Conservation (phyloP, 257 asterid genomes). For the Solanum ossicruentum region DNA sequence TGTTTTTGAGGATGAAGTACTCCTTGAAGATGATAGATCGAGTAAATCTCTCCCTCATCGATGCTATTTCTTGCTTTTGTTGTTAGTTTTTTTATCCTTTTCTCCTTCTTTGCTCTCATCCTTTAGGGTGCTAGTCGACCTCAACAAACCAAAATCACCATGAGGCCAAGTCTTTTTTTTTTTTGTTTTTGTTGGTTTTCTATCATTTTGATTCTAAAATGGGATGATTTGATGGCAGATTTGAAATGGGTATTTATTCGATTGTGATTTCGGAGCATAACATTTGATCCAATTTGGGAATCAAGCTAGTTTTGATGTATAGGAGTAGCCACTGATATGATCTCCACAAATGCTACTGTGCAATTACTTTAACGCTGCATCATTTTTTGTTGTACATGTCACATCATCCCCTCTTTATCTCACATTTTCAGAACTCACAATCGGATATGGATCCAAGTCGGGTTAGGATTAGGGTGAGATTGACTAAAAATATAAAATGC, state of each 20-base stretch:
- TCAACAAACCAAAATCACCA: slow-evolving; percentile 63
- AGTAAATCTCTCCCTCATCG: slow-evolving; percentile 46
- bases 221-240: neutral
- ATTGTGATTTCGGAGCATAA: slow-evolving; percentile 43
- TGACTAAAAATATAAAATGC: too few species aligned
- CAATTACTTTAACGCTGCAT: slow-evolving; percentile 52
- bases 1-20: slow-evolving; percentile 84
- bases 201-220: neutral
- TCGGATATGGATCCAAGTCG: slow-evolving; percentile 35
- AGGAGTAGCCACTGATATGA: slow-evolving; percentile 80
- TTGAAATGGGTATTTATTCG: neutral
- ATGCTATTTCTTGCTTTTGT: slow-evolving; percentile 59
- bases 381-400: slow-evolving; percentile 82
- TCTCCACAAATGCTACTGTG: slow-evolving; percentile 60
- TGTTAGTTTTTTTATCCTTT: slow-evolving; percentile 52
- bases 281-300: slow-evolving; percentile 44
- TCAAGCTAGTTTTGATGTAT: slow-evolving; percentile 77
- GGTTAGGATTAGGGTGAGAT: too few species aligned
- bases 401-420: slow-evolving; percentile 63
- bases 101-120: slow-evolving; percentile 62
- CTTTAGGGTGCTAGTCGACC: slow-evolving; percentile 86
- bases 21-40: slow-evolving; percentile 50
- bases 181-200: neutral
- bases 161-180: slow-evolving; percentile 36
- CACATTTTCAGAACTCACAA: slow-evolving; percentile 40